A percentile compares a stretch with the other conserved stretches of the same genome.
These are phyloP conservation scores for Haematococcus lacustris DNA, from an alignment of 139 green algal genomes.

Conservation along the genomic window DNA sequence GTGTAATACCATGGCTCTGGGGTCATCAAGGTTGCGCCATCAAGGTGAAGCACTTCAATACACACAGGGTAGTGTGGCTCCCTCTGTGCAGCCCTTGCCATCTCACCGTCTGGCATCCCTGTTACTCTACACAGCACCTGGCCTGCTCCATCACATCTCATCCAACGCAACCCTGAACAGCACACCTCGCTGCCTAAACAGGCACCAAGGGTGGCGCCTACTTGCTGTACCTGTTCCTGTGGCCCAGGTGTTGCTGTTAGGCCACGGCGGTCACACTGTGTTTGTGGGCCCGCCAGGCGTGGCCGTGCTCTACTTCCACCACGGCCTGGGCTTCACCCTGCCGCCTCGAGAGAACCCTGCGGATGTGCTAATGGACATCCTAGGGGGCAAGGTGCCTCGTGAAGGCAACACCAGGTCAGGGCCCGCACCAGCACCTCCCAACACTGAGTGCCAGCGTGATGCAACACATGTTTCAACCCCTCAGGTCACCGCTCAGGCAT, in stretches of 20 bases:
- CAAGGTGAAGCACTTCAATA: no score
- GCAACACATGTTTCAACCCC: no score
- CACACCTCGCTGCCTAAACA: not conserved
- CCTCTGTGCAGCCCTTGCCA: no score
- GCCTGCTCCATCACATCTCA: no score
- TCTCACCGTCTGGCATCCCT: no score
- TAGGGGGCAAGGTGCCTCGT: slow-evolving; percentile 32
- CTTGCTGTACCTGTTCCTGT: not conserved
- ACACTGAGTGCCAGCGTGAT: not conserved
- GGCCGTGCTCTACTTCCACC: slow-evolving; percentile 30
- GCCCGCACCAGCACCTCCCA: not conserved
- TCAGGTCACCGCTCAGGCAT: no score
- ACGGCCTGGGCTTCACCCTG: slow-evolving; percentile 13
- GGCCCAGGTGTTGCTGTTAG: slow-evolving; percentile 54
- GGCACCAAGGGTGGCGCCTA: not conserved
- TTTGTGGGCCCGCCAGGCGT: slow-evolving; percentile 41
- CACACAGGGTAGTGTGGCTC: no score
- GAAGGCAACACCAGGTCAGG: slow-evolving; percentile 3
- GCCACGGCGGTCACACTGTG: slow-evolving; percentile 53
- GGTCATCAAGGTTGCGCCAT: no score
- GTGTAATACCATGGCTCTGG: no score
- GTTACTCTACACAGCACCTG: no score
- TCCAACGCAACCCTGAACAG: no score
- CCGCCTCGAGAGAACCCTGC: slow-evolving; percentile 51
- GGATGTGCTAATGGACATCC: slow-evolving; percentile 66